Evolutionary conservation across 1,284 basidiomycete genomes (phyloP), one percentile per base, ranked within the genome.

Genomic region (Ustilago lituana): DNA sequence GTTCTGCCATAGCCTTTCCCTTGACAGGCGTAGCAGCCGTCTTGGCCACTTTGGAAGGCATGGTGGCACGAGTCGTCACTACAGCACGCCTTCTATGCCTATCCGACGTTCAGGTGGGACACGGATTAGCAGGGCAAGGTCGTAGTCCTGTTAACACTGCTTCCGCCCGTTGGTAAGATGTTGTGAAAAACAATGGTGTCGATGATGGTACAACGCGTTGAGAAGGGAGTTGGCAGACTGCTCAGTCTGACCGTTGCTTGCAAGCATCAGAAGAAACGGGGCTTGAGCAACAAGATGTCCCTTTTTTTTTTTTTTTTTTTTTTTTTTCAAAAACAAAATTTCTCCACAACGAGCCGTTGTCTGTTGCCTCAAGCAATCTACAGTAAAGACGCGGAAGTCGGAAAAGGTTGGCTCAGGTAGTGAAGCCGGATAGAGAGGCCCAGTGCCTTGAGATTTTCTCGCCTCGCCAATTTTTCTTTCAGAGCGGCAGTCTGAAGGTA

Each of bases 21-120:
- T 61, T 53, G 45, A 48, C 40, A 26, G 50, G 51, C 56, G 43
- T 37, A 7, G 33, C 47, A 11, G 33, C 33, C 12, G 52, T 31
- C 44, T 51, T 59, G 24, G 51, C 38, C 38, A 66, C 63, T 40
- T 58, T 68, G 40, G 59, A 57, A 6, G 64, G 58, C 64, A 67
- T 67, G 31, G 4, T 57, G 20, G 41, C 22, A 29, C 19, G 33
- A n/a, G 9, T 36, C 33, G 33, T 5, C n/a, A n/a, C n/a, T n/a
- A n/a, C n/a, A n/a, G n/a, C n/a, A n/a, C n/a, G n/a, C n/a, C n/a
- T n/a, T n/a, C n/a, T n/a, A n/a, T n/a, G n/a, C n/a, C n/a, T n/a
- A n/a, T n/a, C n/a, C n/a, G n/a, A n/a, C n/a, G n/a, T n/a, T n/a
- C n/a, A n/a, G n/a, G n/a, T n/a, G n/a, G n/a, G n/a, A n/a, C n/a